Conservation (phyloP, 2,329 filamentous ascomycete genomes). For the Pseudogymnoascus sp. region DNA sequence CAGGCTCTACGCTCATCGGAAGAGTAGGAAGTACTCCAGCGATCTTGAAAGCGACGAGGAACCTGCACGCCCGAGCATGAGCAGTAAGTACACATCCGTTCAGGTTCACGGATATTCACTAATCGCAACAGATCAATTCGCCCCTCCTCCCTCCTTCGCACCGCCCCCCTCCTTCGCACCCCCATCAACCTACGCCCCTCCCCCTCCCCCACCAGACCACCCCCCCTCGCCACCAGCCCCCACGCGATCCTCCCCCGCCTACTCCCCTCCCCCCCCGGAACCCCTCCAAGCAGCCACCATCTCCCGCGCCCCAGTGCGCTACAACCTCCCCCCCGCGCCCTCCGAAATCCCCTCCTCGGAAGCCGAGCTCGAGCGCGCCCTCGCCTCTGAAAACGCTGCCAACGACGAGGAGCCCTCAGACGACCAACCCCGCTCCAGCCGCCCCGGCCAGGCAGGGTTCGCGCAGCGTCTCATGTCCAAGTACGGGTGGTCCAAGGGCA, state of each 20-base stretch:
- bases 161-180: constrained; percentile 42
- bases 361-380: constrained; percentile 39
- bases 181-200: constrained; percentile 33
- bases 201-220: constrained; percentile 37
- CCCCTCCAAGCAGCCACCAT: constrained; percentile 47
- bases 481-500: constrained; percentile 85
- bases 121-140: constrained; percentile 43
- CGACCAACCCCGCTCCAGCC: constrained; percentile 45
- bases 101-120: constrained; percentile 14
- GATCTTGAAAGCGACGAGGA: constrained; percentile 36
- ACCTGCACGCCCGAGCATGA: constrained; percentile 33
- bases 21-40: constrained; percentile 38
- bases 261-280: constrained; percentile 26
- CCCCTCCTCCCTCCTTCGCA: constrained; percentile 40
- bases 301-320: constrained; percentile 69
- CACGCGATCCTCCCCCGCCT: constrained; percentile 26
- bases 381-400: constrained; percentile 28
- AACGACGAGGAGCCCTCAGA: constrained; percentile 28
- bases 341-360: constrained; percentile 43
- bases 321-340: constrained; percentile 46
- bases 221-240: constrained; percentile 42
- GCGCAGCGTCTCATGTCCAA: constrained; percentile 84
- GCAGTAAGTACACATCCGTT: constrained; percentile 31
- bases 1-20: constrained; percentile 64
- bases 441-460: constrained; percentile 75